Conservation (phyloP, 108 stramenopile species). For the Mediolabrus comicus region DNA sequence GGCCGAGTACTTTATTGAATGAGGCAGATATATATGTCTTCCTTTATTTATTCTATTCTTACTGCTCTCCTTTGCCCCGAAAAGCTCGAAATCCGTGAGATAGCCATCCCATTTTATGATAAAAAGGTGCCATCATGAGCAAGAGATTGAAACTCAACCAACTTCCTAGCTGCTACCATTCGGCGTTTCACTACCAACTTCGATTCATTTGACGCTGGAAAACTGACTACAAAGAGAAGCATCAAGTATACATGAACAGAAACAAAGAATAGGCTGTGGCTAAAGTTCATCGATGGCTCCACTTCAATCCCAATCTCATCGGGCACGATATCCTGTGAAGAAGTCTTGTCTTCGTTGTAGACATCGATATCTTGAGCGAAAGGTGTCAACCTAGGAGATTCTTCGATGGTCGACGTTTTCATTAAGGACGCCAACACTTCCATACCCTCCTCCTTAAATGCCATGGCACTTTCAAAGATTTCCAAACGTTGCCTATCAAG, state of each 20-base stretch:
- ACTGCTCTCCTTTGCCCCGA: too few relatives aligned
- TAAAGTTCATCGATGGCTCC: slow-evolving; percentile 63
- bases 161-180: slow-evolving; percentile 11
- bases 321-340: slow-evolving; percentile 36
- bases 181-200: slow-evolving; percentile 51
- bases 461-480: slow-evolving; percentile 26
- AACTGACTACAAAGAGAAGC: slow-evolving; percentile 73
- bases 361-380: slow-evolving; percentile 14
- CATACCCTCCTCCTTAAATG: slow-evolving; percentile 32
- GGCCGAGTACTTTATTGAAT: too few relatives aligned
- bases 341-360: not conserved
- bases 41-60: too few relatives aligned
- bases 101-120: not conserved
- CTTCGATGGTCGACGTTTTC: slow-evolving; percentile 27
- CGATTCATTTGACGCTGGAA: slow-evolving; percentile 62
- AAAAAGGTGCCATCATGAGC: not conserved
- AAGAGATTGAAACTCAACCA: not conserved
- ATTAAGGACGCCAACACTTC: slow-evolving; percentile 27
- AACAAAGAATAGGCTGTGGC: slow-evolving; percentile 60
- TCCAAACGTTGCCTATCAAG: slow-evolving; percentile 34
- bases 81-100: too few relatives aligned
- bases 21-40: too few relatives aligned
- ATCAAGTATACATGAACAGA: slow-evolving; percentile 80
- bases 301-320: slow-evolving; percentile 79
- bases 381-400: slow-evolving; percentile 8